Evolutionary conservation across 2,329 filamentous ascomycete genomes (phyloP).

Genomic region (Pleoardoris graminearum): DNA sequence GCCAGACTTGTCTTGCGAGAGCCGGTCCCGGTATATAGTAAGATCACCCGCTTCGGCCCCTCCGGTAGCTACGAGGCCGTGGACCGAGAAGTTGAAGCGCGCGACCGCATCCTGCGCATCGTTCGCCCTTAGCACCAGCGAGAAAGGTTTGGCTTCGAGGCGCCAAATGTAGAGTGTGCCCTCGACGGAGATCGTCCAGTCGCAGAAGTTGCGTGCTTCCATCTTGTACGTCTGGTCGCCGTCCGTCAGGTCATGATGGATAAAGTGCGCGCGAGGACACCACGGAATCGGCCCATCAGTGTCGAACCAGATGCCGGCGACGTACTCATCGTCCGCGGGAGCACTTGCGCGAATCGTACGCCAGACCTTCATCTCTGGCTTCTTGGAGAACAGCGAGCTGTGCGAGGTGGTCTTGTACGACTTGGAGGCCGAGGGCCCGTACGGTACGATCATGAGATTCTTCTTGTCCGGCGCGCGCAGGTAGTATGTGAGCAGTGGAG

Average conservation of each 20-base stretch:
- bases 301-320: constrained; percentile 34
- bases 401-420: constrained; percentile 35
- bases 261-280: constrained; percentile 37
- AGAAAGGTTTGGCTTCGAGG: constrained; percentile 27
- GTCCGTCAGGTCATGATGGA: constrained; percentile 13
- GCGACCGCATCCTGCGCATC: constrained; percentile 27
- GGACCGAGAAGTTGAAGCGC: constrained; percentile 35
- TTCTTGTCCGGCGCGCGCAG: constrained; percentile 19
- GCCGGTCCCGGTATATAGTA: constrained; percentile 27
- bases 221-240: constrained; percentile 24
- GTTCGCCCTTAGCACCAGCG: constrained; percentile 27
- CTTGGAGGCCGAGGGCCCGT: constrained; percentile 13
- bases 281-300: constrained; percentile 37
- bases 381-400: constrained; percentile 37
- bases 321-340: constrained; percentile 21
- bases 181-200: constrained; percentile 28
- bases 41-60: constrained; percentile 37
- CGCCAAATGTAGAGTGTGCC: constrained; percentile 30
- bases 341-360: constrained; percentile 18
- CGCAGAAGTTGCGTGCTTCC: constrained; percentile 38
- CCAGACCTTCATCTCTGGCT: constrained; percentile 36
- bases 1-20: constrained; percentile 28
- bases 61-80: constrained; percentile 29
- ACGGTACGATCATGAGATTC: constrained; percentile 17
- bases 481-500: constrained; percentile 18